Evolutionary conservation across 2,329 filamentous ascomycete species (phyloP).

Genomic region (Phaeosphaeriaceae sp.): DNA sequence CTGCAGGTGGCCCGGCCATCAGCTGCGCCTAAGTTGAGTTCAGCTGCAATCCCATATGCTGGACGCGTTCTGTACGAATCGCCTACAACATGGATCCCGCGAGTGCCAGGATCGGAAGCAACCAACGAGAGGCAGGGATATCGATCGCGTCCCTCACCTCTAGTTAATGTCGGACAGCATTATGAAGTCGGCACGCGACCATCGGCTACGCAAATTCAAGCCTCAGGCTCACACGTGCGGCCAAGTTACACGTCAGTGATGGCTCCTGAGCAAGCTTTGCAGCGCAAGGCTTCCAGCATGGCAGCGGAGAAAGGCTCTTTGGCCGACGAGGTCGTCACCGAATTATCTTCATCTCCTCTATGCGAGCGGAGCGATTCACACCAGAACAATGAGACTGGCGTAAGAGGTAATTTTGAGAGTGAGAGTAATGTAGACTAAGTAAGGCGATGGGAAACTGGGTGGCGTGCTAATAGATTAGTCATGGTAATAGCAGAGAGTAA

Average conservation of each 20-base stretch:
- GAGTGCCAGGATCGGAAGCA: neutral
- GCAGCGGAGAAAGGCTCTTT: neutral
- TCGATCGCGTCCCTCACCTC: neutral
- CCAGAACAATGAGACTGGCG: neutral
- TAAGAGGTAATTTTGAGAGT: too few species aligned
- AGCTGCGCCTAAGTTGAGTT: too few species aligned
- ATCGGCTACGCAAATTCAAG: too few species aligned
- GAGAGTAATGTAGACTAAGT: too few species aligned
- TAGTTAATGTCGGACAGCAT: neutral
- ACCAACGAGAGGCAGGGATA: neutral
- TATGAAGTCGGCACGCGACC: too few species aligned
- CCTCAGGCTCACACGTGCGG: too few species aligned
- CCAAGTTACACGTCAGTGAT: too few species aligned
- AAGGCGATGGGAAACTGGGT: too few species aligned
- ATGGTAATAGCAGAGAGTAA: too few species aligned
- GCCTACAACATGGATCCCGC: neutral
- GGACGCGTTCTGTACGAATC: neutral
- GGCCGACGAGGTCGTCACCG: neutral
- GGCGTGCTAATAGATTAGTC: too few species aligned
- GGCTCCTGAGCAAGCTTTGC: too few species aligned
- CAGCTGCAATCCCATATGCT: neutral
- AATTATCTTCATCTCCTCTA: neutral
- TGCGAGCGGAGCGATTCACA: neutral
- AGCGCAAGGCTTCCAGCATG: neutral
- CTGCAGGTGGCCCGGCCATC: slow-evolving; percentile 4